Base-by-base conservation (phyloP, 345 rosid species). In the Anastatica hierochuntica region DNA sequence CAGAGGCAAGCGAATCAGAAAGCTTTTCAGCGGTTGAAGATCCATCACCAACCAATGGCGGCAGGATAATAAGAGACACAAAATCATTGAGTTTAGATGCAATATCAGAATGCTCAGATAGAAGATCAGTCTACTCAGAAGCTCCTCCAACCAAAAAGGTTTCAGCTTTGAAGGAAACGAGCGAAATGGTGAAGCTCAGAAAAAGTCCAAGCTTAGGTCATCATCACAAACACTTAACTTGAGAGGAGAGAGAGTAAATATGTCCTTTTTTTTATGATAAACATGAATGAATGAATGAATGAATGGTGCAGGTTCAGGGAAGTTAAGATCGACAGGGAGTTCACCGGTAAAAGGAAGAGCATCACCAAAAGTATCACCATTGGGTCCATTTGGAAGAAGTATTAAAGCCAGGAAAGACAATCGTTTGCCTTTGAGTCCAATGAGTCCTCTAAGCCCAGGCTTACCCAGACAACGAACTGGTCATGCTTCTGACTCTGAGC, bases 91-190 rank as follows among this genome's bases (percentile, higher is more conserved):
- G 48, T 42, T 44, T 57, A 19, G 84, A 76, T 36, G 10, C 56
- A 31, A 73, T 53, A 43, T 59, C 85, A 8, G 80, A 63, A 45
- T 59, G 26, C 47, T 74, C 73, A 9, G 88, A 84, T 49, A 30
- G 56, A 66, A 58, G 60, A 52, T 60, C 77, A 21, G 39, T 69
- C 29, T 49, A 23, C 53, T 31, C 69, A 43, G 63, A 53, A 35
- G 42, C 59, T 54, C 63, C 62, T 2, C 3, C 6, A 7, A 68
- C 15, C 8, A 76, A 52, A 52, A 76, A 65, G 43, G 30, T 35
- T 4, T 44, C 51, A 5, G 24, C 6, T 41, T 35, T 30, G 10
- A 76, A 72, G 74, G 77, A 73, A 60, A 37, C 46, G 5, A 38
- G 64, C 1, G 50, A 56, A 12, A 21, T 18, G 45, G 64, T 38